These are phyloP conservation scores for Biancaea sappan DNA, from an alignment of 306 rosid species.

Conservation along the genomic window DNA sequence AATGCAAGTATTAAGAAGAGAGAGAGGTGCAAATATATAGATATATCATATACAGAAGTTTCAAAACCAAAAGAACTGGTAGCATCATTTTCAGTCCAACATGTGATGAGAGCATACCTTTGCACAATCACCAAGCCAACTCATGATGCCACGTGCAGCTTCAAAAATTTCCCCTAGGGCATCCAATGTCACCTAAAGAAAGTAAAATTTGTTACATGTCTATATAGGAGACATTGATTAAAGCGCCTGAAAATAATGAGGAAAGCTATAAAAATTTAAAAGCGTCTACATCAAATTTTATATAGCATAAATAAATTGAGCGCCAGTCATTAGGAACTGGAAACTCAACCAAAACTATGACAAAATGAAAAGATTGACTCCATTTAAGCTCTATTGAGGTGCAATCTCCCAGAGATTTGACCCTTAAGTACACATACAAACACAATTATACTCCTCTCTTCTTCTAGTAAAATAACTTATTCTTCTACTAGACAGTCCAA, in stretches of 20 bases:
- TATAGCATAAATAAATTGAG: neutral
- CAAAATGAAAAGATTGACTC: neutral
- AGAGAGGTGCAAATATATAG: conserved; percentile 2
- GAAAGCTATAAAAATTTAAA: neutral
- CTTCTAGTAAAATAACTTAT: neutral
- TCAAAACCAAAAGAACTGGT: conserved; percentile 8
- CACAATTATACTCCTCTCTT: neutral
- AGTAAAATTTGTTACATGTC: conserved; percentile 9
- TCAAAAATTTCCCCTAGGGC: conserved; percentile 21
- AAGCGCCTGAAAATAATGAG: neutral
- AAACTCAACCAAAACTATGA: neutral
- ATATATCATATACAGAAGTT: neutral
- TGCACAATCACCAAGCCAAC: conserved; percentile 93
- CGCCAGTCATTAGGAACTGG: neutral
- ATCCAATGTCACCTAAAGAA: conserved; percentile 37
- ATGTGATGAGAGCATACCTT: conserved; percentile 47
- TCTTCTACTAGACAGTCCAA: conserved; percentile 1
- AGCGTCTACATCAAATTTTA: neutral
- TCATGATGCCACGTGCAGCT: conserved; percentile 19
- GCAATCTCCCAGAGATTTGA: conserved; percentile 1
- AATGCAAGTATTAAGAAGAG: conserved; percentile 29
- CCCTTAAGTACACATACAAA: neutral
- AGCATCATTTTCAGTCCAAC: conserved; percentile 13
- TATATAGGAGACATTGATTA: neutral
- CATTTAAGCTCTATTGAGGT: conserved; percentile 4